These are phyloP conservation scores for Pythium rishiriense DNA, from an alignment of 352 stramenopile genomes.

Conservation along the genomic window DNA sequence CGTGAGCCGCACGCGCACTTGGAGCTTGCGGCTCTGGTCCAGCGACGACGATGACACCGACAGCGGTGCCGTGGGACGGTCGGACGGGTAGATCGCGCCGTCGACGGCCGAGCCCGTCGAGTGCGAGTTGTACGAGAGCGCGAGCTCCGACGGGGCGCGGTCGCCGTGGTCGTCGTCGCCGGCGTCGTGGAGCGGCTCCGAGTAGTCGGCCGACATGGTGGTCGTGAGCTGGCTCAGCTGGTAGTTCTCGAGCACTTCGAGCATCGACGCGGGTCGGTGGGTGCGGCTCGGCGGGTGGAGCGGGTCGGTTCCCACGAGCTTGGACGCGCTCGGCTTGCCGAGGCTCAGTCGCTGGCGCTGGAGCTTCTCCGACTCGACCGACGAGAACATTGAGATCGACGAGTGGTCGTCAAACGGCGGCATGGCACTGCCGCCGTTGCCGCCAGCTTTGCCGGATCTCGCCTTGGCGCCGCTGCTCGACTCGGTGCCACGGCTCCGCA, in stretches of 20 bases:
- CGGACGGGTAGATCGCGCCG: slow-evolving; percentile 9
- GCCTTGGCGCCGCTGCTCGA: not conserved
- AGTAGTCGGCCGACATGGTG: slow-evolving; percentile 25
- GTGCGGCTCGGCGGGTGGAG: slow-evolving; percentile 3
- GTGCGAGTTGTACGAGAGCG: slow-evolving; percentile 17
- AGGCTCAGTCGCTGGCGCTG: slow-evolving; percentile 64
- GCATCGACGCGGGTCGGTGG: slow-evolving; percentile 43
- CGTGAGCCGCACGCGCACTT: slow-evolving; percentile 24
- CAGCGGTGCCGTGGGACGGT: not conserved
- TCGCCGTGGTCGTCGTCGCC: not conserved
- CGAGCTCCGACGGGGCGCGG: not conserved
- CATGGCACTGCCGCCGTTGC: not conserved
- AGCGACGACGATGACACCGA: no score
- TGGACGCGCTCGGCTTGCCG: slow-evolving; percentile 34
- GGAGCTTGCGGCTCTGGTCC: slow-evolving; percentile 20
- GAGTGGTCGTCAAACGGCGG: slow-evolving; percentile 32
- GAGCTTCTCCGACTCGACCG: slow-evolving; percentile 67
- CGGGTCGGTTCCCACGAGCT: slow-evolving; percentile 17
- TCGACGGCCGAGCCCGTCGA: slow-evolving; percentile 3
- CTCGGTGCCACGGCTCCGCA: not conserved
- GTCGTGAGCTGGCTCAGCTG: slow-evolving; percentile 33
- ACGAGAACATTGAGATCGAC: slow-evolving; percentile 72
- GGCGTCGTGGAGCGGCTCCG: slow-evolving; percentile 21
- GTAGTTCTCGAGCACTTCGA: slow-evolving; percentile 66
- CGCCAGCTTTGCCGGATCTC: no score